A percentile compares a stretch with the other conserved stretches of the same genome.
Conservation (phyloP, 441 rosid genomes). For the Euphorbia neoarborescens region DNA sequence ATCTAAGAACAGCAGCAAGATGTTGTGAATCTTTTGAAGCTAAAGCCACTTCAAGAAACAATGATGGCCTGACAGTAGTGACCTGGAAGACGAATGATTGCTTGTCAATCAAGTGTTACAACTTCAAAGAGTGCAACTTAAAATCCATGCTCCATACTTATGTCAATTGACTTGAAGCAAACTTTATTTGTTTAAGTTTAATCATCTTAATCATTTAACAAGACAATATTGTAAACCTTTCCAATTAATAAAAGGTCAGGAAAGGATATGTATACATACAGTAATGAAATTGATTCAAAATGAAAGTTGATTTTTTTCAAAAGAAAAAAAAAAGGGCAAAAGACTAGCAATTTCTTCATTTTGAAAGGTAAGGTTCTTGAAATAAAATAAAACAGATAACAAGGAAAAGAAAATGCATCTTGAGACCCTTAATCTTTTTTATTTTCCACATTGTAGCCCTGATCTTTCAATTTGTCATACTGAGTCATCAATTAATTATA, state of each 20-base stretch:
- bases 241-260: background rate
- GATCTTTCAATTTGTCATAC: background rate
- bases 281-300: background rate
- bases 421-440: background rate
- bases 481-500: no score
- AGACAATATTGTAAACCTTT: conserved; percentile 3
- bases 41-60: conserved; percentile 74
- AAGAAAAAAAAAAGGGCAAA: no score
- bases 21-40: conserved; percentile 59
- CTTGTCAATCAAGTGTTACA: conserved; percentile 5
- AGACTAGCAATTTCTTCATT: background rate
- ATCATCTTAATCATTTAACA: background rate
- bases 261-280: background rate
- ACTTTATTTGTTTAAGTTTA: no score
- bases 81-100: conserved; percentile 43
- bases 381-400: background rate
- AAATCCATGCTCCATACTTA: background rate
- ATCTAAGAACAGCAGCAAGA: conserved; percentile 79
- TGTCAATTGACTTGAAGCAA: no score
- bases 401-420: no score
- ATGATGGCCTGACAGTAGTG: conserved; percentile 48
- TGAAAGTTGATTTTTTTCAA: background rate
- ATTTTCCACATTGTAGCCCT: background rate
- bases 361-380: background rate
- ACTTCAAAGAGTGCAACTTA: background rate